Conservation (phyloP, 805 yeast species). For the Kluyveromyces starmeri region DNA sequence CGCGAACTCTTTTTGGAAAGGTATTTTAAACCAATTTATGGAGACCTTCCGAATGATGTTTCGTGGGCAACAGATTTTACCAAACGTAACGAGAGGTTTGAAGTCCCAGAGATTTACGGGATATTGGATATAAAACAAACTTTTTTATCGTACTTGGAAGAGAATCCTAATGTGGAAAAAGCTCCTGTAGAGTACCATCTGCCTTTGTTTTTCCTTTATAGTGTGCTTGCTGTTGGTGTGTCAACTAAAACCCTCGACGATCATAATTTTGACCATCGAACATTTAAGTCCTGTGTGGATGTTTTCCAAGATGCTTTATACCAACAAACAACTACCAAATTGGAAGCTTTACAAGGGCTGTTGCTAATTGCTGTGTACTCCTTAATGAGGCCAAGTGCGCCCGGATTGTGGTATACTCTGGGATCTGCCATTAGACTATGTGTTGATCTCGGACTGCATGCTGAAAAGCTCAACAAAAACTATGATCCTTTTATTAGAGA, state of each 20-base stretch:
- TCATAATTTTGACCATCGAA: constrained; percentile 55
- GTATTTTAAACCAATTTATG: constrained; percentile 75
- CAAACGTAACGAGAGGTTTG: constrained; percentile 33
- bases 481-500: constrained; percentile 54
- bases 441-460: constrained; percentile 78
- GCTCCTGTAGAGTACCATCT: constrained; percentile 43
- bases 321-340: constrained; percentile 42
- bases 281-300: constrained; percentile 61
- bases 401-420: constrained; percentile 87
- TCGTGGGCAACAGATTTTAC: constrained; percentile 53
- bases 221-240: constrained; percentile 73
- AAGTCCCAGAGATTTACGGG: constrained; percentile 12
- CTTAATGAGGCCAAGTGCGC: constrained; percentile 79
- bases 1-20: constrained; percentile 62
- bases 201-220: constrained; percentile 62
- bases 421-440: constrained; percentile 75
- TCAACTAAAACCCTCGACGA: constrained; percentile 64
- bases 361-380: constrained; percentile 62
- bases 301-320: constrained; percentile 49
- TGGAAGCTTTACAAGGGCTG: constrained; percentile 68
- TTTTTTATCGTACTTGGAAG: constrained; percentile 2
- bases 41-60: constrained; percentile 44
- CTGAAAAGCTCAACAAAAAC: constrained; percentile 40
- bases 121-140: constrained; percentile 1
- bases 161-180: constrained; percentile 36